Evolutionary conservation across 306 rosid genomes (phyloP), one percentile per base, ranked within the genome.

Genomic region (Prunus padus): DNA sequence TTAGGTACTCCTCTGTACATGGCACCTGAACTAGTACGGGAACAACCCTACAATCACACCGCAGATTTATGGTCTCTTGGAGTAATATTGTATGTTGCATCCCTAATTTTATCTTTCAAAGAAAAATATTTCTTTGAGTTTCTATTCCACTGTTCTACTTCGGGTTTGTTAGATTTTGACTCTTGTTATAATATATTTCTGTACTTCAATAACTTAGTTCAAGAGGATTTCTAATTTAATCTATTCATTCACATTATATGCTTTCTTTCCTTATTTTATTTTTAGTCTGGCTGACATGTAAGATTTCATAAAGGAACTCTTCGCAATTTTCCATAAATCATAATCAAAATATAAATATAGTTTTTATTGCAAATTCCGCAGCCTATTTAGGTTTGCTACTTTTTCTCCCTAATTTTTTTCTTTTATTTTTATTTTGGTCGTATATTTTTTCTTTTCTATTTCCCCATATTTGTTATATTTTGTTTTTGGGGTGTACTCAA

Each of bases 61-160:
- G 99, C 93, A 71, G 99, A 95, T 85, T 82, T 95, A 70, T 95
- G 99, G 99, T 95, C 99, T 63, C 97, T 95, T 60, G 99, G 99
- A 80, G 97, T 95, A 74, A 95, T 95, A 82, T 65, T 92, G 99
- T 95, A 92, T 15, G 92, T 76, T 74, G 40, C 79, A 52, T 72
- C 69, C 65, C 56, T 74, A 30, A 44, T 25, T 22, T 45, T 54
- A n/a, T 45, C 19, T 72, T 75, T 51, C 72, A 52, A 45, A 42
- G 31, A 22, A 19, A 59, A 76, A 55, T 51, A 37, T 31, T 67
- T 78, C 76, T 56, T 71, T 67, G 52, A 78, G 73, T 6, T 77
- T 87, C 46, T 28, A n/a, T 51, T 60, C 14, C 25, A 61, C 22
- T 60, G 25, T 62, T 68, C 40, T 49, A 47, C 44, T 54, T 31